phyloP scores from a whole-genome alignment of 306 rosid species.

The Dicorynia guianensis region DNA sequence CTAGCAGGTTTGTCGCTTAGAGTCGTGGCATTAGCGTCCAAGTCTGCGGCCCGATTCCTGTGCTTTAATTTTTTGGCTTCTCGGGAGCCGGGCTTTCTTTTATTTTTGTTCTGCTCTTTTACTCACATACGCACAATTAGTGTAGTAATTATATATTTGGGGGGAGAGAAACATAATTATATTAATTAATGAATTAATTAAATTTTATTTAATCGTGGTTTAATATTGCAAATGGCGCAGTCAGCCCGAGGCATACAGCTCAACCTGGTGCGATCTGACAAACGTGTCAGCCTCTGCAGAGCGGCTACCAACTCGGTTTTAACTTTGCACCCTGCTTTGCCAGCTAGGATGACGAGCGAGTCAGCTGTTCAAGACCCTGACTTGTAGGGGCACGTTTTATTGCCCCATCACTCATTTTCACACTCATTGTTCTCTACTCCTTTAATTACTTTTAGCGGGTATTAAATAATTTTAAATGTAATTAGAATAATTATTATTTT shows the following conservation, averaged over 20 bases:
- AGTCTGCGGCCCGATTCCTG: conserved; percentile 46
- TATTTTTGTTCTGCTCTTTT: background rate
- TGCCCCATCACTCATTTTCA: background rate
- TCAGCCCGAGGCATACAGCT: conserved; percentile 53
- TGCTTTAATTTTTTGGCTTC: conserved; percentile 28
- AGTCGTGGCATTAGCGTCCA: conserved; percentile 53
- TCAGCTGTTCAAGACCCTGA: conserved; percentile 12
- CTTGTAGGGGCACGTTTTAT: background rate
- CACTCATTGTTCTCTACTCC: too few species aligned
- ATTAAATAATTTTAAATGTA: too few species aligned
- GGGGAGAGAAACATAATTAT: too few species aligned
- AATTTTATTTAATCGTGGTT: background rate
- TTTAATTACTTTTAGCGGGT: too few species aligned
- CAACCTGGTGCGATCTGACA: conserved; percentile 26
- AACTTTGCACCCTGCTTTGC: conserved; percentile 42
- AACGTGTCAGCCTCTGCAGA: conserved; percentile 45
- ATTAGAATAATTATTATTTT: too few species aligned
- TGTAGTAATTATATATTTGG: too few species aligned
- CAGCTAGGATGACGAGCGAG: conserved; percentile 37
- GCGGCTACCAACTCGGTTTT: conserved; percentile 20
- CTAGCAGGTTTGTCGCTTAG: conserved; percentile 61
- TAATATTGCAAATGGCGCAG: conserved; percentile 31
- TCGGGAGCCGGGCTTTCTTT: conserved; percentile 37
- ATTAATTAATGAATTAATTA: background rate
- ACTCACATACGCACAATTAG: too few species aligned